A percentile compares a stretch with the other conserved stretches of the same genome.
Conservation (phyloP, 305 asterid genomes). For the Solanum aculeatissimum region DNA sequence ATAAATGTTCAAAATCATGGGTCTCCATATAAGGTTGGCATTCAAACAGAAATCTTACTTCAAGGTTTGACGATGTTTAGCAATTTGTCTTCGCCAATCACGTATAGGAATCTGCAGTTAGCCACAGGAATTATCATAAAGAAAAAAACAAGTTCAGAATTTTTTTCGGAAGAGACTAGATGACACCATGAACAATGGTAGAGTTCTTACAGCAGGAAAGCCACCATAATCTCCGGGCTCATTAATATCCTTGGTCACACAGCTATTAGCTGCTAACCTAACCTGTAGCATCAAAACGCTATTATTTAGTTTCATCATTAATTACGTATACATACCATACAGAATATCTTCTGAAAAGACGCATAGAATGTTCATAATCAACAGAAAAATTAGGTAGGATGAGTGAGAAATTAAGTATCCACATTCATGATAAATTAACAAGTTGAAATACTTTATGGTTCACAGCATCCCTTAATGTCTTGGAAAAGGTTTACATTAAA, state of each 20-base stretch:
- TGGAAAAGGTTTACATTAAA: neutral
- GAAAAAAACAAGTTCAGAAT: neutral
- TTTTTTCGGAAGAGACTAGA: neutral
- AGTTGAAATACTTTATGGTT: neutral
- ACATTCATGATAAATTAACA: neutral
- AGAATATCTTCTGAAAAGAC: neutral
- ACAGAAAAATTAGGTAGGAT: neutral
- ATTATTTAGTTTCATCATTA: neutral
- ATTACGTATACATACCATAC: neutral
- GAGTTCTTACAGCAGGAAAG: constrained; percentile 84
- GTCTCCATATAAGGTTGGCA: neutral
- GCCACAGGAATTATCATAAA: neutral
- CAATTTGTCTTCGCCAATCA: constrained; percentile 79
- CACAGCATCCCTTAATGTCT: neutral
- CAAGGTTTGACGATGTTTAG: constrained; percentile 27
- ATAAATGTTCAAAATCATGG: neutral
- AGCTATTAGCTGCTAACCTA: constrained; percentile 77
- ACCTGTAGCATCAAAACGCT: constrained; percentile 40
- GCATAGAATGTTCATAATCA: neutral
- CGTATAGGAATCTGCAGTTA: constrained; percentile 50
- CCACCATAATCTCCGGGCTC: constrained; percentile 94
- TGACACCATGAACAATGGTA: neutral
- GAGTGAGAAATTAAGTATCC: neutral
- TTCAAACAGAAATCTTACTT: constrained; percentile 12
- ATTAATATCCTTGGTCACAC: constrained; percentile 66